Evolutionary conservation across 176 grass and related monocot genomes (phyloP).

Genomic region (Metroxylon sagu): DNA sequence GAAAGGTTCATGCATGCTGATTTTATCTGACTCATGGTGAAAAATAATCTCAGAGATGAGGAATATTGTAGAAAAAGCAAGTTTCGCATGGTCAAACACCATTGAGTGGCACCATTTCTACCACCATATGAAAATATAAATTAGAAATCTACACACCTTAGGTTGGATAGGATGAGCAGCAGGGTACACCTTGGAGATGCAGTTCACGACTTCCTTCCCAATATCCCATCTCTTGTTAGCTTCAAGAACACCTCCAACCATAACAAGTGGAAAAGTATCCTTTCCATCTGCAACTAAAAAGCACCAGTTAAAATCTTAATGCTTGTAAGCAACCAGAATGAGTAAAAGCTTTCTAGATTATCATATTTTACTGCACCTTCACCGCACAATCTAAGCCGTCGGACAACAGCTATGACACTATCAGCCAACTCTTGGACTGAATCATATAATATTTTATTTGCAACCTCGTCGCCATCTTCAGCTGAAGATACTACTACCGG

Average conservation of each 20-base stretch:
- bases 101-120: no score
- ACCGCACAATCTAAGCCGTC: conserved; percentile 72
- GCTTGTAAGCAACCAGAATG: no score
- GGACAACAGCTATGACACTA: conserved; percentile 83
- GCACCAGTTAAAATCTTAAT: no score
- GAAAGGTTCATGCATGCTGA: no score
- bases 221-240: conserved; percentile 92
- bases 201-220: conserved; percentile 65
- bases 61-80: no score
- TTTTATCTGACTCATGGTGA: no score
- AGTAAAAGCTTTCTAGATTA: no score
- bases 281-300: conserved; percentile 65
- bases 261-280: conserved; percentile 75
- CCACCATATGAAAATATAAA: no score
- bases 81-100: no score
- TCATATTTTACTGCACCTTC: conserved; percentile 36
- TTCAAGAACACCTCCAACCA: conserved; percentile 93
- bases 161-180: conserved; percentile 63
- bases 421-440: conserved; percentile 85
- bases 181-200: conserved; percentile 68
- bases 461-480: conserved; percentile 88
- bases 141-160: conserved; percentile 29
- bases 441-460: conserved; percentile 84
- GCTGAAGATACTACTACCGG: conserved; percentile 87
- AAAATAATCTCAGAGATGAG: no score